Conservation (phyloP, 2,329 filamentous ascomycete genomes). For the Fonsecaea multimorphosa region DNA sequence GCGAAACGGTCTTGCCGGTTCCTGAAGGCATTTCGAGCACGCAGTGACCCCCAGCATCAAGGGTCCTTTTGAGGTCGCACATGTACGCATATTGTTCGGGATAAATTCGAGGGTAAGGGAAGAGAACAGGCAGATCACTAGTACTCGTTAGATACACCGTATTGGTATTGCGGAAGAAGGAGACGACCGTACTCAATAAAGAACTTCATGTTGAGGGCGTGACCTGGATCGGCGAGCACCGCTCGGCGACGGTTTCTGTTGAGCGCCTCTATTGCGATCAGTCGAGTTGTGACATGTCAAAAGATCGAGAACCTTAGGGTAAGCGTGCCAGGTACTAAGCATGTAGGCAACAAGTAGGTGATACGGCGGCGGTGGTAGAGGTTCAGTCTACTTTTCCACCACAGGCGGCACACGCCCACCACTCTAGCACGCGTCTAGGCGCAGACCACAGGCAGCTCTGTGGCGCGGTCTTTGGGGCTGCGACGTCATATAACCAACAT, state of each 20-base stretch:
- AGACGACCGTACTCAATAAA: slow-evolving; percentile 68
- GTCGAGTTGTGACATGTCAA: not conserved
- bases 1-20: slow-evolving; percentile 94
- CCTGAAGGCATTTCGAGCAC: slow-evolving; percentile 99
- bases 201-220: slow-evolving; percentile 70
- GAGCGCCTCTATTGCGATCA: not conserved
- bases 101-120: slow-evolving; percentile 77
- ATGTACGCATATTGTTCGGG: slow-evolving; percentile 80
- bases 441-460: not conserved
- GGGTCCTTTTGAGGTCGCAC: slow-evolving; percentile 84
- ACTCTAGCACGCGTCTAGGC: not conserved
- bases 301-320: not conserved
- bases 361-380: not conserved
- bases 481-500: slow-evolving; percentile 7
- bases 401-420: not conserved
- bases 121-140: slow-evolving; percentile 72
- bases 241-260: not conserved
- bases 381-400: not conserved
- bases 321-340: not conserved
- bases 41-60: slow-evolving; percentile 93
- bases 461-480: not conserved
- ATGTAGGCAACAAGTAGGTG: not conserved
- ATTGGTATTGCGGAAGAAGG: not conserved
- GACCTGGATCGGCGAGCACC: slow-evolving; percentile 15
- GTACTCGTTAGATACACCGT: slow-evolving; percentile 32